Evolutionary conservation across 23 red algal species (phyloP).

Genomic region (Pyropia yezoensis): DNA sequence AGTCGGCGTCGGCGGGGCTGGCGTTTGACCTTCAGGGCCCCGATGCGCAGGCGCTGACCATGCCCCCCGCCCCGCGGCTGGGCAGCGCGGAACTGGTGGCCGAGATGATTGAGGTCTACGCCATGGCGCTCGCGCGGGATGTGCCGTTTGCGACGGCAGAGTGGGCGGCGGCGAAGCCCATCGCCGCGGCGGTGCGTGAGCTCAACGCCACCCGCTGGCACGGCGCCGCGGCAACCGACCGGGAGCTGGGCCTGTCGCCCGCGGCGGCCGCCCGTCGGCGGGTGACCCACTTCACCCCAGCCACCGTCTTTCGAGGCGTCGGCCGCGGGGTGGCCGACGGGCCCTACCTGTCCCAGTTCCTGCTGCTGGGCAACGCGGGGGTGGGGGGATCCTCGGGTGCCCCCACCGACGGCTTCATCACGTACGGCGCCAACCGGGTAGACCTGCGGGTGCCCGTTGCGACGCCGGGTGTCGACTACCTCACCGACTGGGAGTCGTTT

Average conservation of each 20-base stretch:
- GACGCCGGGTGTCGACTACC: slow-evolving; percentile 11
- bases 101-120: slow-evolving; percentile 45
- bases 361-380: slow-evolving; percentile 23
- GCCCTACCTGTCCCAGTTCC: slow-evolving; percentile 51
- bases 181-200: slow-evolving; percentile 1
- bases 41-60: slow-evolving; percentile 41
- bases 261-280: slow-evolving; percentile 4
- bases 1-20: slow-evolving; percentile 31
- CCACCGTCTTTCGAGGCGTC: slow-evolving; percentile 19
- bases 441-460: slow-evolving; percentile 23
- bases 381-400: neutral
- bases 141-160: slow-evolving; percentile 10
- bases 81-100: slow-evolving; percentile 14
- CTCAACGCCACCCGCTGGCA: slow-evolving; percentile 29
- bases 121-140: slow-evolving; percentile 43
- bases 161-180: neutral
- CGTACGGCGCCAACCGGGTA: slow-evolving; percentile 22
- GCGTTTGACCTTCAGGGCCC: slow-evolving; percentile 38
- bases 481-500: slow-evolving; percentile 25
- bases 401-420: slow-evolving; percentile 10
- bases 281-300: neutral
- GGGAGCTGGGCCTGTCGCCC: neutral
- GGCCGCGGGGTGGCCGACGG: slow-evolving; percentile 15
- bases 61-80: slow-evolving; percentile 41
- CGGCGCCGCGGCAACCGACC: neutral